These are phyloP conservation scores for Endoconidiophora laricicola DNA, from an alignment of 2,329 filamentous ascomycete species.

Conservation along the genomic window DNA sequence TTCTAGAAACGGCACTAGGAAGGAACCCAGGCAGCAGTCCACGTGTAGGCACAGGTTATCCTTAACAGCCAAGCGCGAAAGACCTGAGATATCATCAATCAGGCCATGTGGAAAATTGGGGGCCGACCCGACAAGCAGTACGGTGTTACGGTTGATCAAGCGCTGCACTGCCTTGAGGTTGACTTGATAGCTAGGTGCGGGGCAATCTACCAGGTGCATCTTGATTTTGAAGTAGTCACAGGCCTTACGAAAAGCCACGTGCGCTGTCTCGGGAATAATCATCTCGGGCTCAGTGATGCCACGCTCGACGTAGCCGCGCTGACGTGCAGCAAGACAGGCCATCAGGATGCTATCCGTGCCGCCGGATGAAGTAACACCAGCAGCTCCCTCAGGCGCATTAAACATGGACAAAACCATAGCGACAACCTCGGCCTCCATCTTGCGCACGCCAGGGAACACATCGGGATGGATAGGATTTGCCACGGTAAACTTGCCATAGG, in stretches of 20 bases:
- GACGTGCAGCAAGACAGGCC: slow-evolving; percentile 77
- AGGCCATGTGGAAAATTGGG: slow-evolving; percentile 98
- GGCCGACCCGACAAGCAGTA: slow-evolving; percentile 83
- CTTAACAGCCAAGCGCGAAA: slow-evolving; percentile 67
- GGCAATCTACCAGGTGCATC: slow-evolving; percentile 72
- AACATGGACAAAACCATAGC: slow-evolving; percentile 87
- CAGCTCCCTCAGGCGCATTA: slow-evolving; percentile 70
- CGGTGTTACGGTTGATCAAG: slow-evolving; percentile 84
- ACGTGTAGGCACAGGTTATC: slow-evolving; percentile 81
- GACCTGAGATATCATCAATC: slow-evolving; percentile 77
- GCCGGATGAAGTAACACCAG: slow-evolving; percentile 78
- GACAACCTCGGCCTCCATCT: slow-evolving; percentile 98
- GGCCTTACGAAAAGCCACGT: slow-evolving; percentile 93
- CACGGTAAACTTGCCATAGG: slow-evolving; percentile 87
- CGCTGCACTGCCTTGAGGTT: slow-evolving; percentile 61
- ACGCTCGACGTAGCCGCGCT: slow-evolving; percentile 74
- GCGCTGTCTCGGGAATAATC: slow-evolving; percentile 88
- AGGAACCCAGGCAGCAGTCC: slow-evolving; percentile 93
- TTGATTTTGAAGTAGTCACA: slow-evolving; percentile 95
- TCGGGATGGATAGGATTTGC: slow-evolving; percentile 95
- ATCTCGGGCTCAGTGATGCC: slow-evolving; percentile 89
- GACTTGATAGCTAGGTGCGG: slow-evolving; percentile 71
- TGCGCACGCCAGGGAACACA: slow-evolving; percentile 91
- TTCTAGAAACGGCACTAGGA: slow-evolving; percentile 80
- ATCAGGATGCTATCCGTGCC: slow-evolving; percentile 95